Base-by-base conservation (phyloP, 2,329 filamentous ascomycete species). In the Cercospora berteroae region DNA sequence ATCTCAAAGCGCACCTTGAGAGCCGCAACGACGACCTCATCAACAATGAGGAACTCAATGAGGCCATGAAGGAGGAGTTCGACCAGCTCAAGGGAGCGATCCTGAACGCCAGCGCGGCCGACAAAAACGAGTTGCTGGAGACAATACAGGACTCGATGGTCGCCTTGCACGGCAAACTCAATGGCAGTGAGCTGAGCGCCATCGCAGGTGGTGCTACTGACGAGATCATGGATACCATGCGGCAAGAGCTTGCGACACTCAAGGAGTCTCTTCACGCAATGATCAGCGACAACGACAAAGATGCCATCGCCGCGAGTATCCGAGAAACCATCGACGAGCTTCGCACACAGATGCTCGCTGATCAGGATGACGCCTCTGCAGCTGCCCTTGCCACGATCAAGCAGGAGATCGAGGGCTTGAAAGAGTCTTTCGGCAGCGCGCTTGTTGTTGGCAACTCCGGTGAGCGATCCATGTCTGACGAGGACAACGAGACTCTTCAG, bases 71-170 rank as follows among this genome's bases (percentile, higher is more conserved):
- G 76, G 88, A 88, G 48, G 92, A 96, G 75, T 90, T 96, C 60
- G 92, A 95, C 70, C 89, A 92, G 63, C 85, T 97, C 7, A 89
- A 92, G 27, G 90, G 93, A 18, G 87, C 90, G 0, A 86, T 97
- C 60, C 91, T 93, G 76, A 80, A 84, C 59, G 83, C 86, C 58
- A 80, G 83, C n/a, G 78, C 82, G 0, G 80, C 79, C 23, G 83
- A 88, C 70, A 88, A 88, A 74, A 86, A 86, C 63, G 87, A 89
- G 69, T 83, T 90, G 39, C 77, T 89, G 1, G 86, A 89, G 70
- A 85, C 84, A 5, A 85, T 89, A 48, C 83, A 86, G 60, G 80
- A 80, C 56, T 81, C 81, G 10, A 80, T 85, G 62, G 85, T 85
- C 20, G 79, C 75, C n/a, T 74, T 83, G 25, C 82, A 81, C 56